These are phyloP conservation scores for Escallonia rubra DNA, from an alignment of 129 eudicot species.

Conservation along the genomic window DNA sequence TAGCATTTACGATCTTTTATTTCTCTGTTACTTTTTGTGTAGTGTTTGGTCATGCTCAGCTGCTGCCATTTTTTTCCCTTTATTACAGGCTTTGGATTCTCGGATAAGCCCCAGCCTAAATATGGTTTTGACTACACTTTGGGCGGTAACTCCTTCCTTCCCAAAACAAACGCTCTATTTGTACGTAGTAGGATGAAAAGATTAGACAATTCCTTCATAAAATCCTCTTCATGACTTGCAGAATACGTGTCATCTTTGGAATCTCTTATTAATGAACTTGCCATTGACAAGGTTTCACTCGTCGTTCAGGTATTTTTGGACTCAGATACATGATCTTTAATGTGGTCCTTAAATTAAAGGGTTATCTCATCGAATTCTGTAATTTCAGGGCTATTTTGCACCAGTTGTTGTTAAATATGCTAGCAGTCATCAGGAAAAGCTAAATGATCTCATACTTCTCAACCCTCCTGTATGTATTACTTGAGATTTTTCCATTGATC, in stretches of 20 bases:
- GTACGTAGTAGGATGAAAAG: no score
- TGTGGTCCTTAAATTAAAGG: slow-evolving; percentile 3
- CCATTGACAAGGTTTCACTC: slow-evolving; percentile 62
- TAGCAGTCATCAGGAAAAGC: slow-evolving; percentile 77
- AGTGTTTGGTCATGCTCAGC: background rate
- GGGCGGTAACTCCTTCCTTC: slow-evolving; percentile 45
- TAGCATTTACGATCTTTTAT: no score
- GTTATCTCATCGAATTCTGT: background rate
- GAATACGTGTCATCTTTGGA: slow-evolving; percentile 81
- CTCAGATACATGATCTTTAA: slow-evolving; percentile 8
- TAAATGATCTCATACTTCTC: slow-evolving; percentile 78
- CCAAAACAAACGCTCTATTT: background rate
- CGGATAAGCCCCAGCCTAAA: slow-evolving; percentile 93
- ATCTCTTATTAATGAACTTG: slow-evolving; percentile 64
- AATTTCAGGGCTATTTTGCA: slow-evolving; percentile 84
- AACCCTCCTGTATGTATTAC: slow-evolving; percentile 78
- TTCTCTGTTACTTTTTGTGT: no score
- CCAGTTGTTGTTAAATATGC: slow-evolving; percentile 95
- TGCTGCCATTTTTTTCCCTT: slow-evolving; percentile 3
- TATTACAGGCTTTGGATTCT: slow-evolving; percentile 86
- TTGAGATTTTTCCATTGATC: slow-evolving; percentile 5
- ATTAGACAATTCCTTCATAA: no score
- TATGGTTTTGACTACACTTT: slow-evolving; percentile 95
- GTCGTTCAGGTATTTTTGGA: slow-evolving; percentile 71
- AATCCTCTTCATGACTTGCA: slow-evolving; percentile 25